phyloP scores from a whole-genome alignment of 495 filamentous ascomycete genomes.

The Penicillium egyptiacum region DNA sequence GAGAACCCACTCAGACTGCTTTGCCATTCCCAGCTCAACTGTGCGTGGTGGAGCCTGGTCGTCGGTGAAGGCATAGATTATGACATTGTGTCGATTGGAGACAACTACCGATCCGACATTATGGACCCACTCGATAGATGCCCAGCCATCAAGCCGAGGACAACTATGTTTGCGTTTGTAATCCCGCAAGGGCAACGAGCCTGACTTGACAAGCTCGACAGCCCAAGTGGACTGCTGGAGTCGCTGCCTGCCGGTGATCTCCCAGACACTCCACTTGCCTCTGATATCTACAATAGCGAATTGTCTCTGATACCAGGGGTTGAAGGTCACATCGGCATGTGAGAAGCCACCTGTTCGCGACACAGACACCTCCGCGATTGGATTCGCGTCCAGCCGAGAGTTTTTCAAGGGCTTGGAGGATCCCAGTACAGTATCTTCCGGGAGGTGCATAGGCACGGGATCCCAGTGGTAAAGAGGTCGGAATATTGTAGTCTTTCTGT shows the following conservation, averaged over 20 bases:
- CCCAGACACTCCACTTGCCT: slow-evolving; percentile 77
- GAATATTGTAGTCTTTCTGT: slow-evolving; percentile 56
- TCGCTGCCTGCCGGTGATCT: slow-evolving; percentile 51
- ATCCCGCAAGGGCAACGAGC: slow-evolving; percentile 34
- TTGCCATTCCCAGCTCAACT: slow-evolving; percentile 39
- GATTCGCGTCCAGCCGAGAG: slow-evolving; percentile 62
- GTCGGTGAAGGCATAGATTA: slow-evolving; percentile 39
- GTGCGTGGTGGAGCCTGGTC: slow-evolving; percentile 20
- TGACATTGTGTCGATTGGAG: slow-evolving; percentile 43
- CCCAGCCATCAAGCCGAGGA: slow-evolving; percentile 51
- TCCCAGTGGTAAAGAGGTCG: slow-evolving; percentile 52
- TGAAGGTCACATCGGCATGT: slow-evolving; percentile 77
- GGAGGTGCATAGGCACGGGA: slow-evolving; percentile 32
- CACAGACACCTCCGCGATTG: slow-evolving; percentile 54
- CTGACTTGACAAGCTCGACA: slow-evolving; percentile 25
- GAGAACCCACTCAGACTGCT: slow-evolving; percentile 54
- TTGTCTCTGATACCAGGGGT: slow-evolving; percentile 67
- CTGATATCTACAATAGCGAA: slow-evolving; percentile 70
- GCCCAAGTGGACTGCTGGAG: slow-evolving; percentile 32
- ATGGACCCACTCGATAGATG: slow-evolving; percentile 49
- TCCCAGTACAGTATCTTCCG: slow-evolving; percentile 10
- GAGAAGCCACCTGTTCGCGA: slow-evolving; percentile 54
- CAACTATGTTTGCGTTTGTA: slow-evolving; percentile 21
- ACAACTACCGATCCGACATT: slow-evolving; percentile 47
- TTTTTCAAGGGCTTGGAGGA: slow-evolving; percentile 23